phyloP scores from a whole-genome alignment of 805 yeast genomes.

The Cephaloascus fragrans region DNA sequence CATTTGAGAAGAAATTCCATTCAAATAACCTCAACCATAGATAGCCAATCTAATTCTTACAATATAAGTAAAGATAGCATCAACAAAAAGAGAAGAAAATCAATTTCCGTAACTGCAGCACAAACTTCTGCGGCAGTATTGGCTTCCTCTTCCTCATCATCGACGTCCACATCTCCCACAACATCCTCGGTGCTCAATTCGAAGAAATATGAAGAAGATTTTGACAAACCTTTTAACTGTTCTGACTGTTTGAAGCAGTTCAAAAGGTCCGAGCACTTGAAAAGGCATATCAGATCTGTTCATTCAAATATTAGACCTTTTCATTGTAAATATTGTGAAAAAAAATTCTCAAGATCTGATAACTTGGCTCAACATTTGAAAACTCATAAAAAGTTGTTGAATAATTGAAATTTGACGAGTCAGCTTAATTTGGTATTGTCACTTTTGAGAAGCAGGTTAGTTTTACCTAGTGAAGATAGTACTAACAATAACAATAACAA shows the following conservation, averaged over 20 bases:
- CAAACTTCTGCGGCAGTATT: no score
- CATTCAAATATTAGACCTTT: constrained; percentile 35
- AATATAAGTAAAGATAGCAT: neutral
- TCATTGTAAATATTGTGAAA: constrained; percentile 29
- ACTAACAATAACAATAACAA: no score
- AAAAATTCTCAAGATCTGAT: constrained; percentile 33
- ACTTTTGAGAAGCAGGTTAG: no score
- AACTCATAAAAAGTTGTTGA: constrained; percentile 12
- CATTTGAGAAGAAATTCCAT: neutral
- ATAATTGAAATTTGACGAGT: no score
- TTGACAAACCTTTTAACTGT: neutral
- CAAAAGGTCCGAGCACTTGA: constrained; percentile 34
- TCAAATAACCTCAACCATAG: neutral
- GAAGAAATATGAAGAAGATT: neutral
- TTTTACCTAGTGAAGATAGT: no score
- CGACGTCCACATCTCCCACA: no score
- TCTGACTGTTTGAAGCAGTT: constrained; percentile 7
- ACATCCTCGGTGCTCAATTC: no score
- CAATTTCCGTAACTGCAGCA: neutral
- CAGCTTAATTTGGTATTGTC: no score
- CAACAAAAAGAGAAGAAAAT: neutral
- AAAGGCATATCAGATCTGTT: constrained; percentile 33
- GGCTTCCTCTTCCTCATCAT: no score
- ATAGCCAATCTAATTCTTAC: neutral
- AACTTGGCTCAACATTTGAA: constrained; percentile 34